phyloP scores from a whole-genome alignment of 371 early-diverging fungal genomes.

The Lichtheimia corymbifera region DNA sequence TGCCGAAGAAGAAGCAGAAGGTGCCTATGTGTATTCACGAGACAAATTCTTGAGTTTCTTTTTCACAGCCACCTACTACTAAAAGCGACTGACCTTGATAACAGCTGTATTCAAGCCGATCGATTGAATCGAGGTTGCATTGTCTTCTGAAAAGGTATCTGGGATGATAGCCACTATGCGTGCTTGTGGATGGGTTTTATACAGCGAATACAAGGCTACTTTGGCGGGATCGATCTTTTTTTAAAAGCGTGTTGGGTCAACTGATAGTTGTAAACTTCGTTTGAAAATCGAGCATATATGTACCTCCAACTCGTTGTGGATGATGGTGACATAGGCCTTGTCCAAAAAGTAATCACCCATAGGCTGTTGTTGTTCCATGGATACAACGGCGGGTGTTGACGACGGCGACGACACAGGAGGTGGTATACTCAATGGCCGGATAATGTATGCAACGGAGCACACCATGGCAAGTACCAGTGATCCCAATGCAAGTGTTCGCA shows the following conservation, averaged over 20 bases:
- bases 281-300: background rate
- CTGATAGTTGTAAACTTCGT: background rate
- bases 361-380: background rate
- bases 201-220: conserved; percentile 29
- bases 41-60: background rate
- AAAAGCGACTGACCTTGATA: background rate
- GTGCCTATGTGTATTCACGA: background rate
- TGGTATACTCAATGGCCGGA: background rate
- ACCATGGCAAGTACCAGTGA: background rate
- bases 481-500: background rate
- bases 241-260: background rate
- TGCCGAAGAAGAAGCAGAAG: background rate
- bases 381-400: background rate
- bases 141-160: background rate
- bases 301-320: background rate
- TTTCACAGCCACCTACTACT: background rate
- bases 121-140: background rate
- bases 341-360: background rate
- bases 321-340: conserved; percentile 4
- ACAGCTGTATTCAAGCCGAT: background rate
- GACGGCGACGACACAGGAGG: background rate
- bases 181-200: background rate
- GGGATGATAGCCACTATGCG: background rate
- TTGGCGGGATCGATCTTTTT: conserved; percentile 25
- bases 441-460: background rate